These are phyloP conservation scores for Medakamo hakoo DNA, from an alignment of 139 green algal genomes.

Conservation along the genomic window DNA sequence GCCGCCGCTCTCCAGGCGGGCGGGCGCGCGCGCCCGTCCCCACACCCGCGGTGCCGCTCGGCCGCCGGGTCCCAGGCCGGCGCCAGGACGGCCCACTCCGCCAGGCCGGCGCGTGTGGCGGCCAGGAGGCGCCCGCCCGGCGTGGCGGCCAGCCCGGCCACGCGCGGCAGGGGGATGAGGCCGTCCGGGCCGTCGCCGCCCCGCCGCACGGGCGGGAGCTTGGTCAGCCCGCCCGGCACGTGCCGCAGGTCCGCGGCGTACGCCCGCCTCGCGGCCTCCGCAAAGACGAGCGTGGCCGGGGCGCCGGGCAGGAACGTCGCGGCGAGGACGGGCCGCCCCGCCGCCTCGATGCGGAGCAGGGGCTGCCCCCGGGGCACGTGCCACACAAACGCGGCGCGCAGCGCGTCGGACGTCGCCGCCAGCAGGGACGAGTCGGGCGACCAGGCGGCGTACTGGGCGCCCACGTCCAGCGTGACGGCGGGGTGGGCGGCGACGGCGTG, in stretches of 20 bases:
- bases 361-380: background rate
- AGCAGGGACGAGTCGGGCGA: slow-evolving; percentile 9
- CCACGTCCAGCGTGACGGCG: background rate
- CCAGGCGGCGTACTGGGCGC: slow-evolving; percentile 14
- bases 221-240: background rate
- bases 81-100: background rate
- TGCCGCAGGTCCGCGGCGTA: background rate
- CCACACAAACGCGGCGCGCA: slow-evolving; percentile 15
- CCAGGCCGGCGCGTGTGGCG: background rate
- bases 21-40: too few species aligned
- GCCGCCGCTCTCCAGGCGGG: too few species aligned
- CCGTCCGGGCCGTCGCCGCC: too few species aligned
- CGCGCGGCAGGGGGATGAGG: background rate
- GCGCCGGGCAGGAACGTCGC: slow-evolving; percentile 11
- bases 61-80: too few species aligned
- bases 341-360: slow-evolving; percentile 8
- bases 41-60: background rate
- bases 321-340: background rate
- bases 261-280: slow-evolving; percentile 6
- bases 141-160: background rate
- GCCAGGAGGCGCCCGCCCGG: background rate
- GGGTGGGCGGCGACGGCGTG: too few species aligned
- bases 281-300: slow-evolving; percentile 10
- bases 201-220: background rate
- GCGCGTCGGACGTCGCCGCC: slow-evolving; percentile 7